A percentile compares a stretch with the other conserved stretches of the same genome.
Conservation (phyloP, 73 alveolate species). For the Paramecium octaurelia region DNA sequence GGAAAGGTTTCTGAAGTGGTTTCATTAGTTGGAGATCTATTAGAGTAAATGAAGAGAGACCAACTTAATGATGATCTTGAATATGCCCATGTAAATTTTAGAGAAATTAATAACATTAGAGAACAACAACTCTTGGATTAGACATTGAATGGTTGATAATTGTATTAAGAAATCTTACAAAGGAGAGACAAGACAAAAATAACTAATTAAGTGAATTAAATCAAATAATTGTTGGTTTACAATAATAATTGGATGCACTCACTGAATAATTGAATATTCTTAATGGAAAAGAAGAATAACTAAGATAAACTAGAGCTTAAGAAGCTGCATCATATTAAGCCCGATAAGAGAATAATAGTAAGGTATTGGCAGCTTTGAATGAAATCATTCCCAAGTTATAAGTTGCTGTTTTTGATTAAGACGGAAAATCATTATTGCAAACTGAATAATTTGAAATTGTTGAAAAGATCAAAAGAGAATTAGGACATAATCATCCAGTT, state of each 20-base stretch:
- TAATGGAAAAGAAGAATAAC: conserved; percentile 20
- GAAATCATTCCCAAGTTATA: background rate
- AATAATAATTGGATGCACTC: background rate
- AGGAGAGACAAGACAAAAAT: conserved; percentile 10
- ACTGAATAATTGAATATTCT: background rate
- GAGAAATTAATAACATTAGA: background rate
- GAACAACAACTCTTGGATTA: conserved; percentile 30
- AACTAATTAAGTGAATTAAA: background rate
- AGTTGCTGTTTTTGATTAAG: conserved; percentile 24
- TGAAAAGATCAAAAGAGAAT: conserved; percentile 19
- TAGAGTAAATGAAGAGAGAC: background rate
- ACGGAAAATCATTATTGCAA: background rate
- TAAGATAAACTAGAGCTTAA: conserved; percentile 38
- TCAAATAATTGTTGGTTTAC: background rate
- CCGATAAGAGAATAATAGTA: conserved; percentile 23
- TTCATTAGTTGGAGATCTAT: conserved; percentile 25
- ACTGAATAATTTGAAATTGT: conserved; percentile 4
- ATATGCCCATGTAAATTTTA: conserved; percentile 36
- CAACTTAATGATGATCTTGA: conserved; percentile 38
- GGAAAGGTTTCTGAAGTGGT: conserved; percentile 23
- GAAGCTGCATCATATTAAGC: conserved; percentile 49
- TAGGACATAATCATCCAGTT: conserved; percentile 26
- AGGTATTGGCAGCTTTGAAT: conserved; percentile 10
- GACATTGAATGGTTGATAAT: conserved; percentile 31
- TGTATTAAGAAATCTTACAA: background rate